Evolutionary conservation across 768 basidiomycete species (phyloP), one percentile per base, ranked within the genome.

Genomic region (Lyophyllum shimeji): DNA sequence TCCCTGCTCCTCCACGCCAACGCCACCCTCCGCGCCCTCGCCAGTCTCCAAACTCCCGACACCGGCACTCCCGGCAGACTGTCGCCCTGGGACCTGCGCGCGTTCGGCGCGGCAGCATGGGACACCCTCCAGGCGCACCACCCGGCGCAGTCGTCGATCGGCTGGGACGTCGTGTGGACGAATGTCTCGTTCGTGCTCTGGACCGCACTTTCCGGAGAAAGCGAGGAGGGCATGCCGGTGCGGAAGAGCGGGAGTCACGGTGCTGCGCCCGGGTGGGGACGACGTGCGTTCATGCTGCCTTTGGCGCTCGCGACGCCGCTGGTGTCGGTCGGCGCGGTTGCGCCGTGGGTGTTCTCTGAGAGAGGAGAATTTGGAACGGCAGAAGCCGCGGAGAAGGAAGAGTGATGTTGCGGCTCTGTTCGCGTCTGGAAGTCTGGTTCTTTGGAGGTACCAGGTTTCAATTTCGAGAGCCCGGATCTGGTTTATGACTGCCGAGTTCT

Each of bases 131-230:
- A 79, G 50, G 69, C 73, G 1, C 82, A 86, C 63, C 82, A 86
- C 63, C 84, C 85, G 1, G 86, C 85, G 4, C 84, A 85, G 65
- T 74, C 81, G 1, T 84, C 82, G 11, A 85, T 88, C 33, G 82
- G 84, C 5, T 83, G 82, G 78, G 86, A 88, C 50, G 77, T 85
- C 9, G 63, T 87, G 7, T 86, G 84, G 82, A 80, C 82, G 13
- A 76, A 65, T 18, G 31, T 69, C 1, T 79, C 78, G 0, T 76
- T 79, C 40, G 39, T 73, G 8, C 57, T 67, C 0, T 82, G 79
- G 80, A n/a, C n/a, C n/a, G 57, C 60, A 12, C 18, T 62, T 5
- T 20, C 53, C 12, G 27, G 56, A 31, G 17, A 40, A n/a, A 12
- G 27, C 12, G 20, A 31, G 44, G 40, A 40, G 6, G 39, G 9